These are phyloP conservation scores for Mariannaea elegans DNA, from an alignment of 2,329 filamentous ascomycete species.

Conservation along the genomic window DNA sequence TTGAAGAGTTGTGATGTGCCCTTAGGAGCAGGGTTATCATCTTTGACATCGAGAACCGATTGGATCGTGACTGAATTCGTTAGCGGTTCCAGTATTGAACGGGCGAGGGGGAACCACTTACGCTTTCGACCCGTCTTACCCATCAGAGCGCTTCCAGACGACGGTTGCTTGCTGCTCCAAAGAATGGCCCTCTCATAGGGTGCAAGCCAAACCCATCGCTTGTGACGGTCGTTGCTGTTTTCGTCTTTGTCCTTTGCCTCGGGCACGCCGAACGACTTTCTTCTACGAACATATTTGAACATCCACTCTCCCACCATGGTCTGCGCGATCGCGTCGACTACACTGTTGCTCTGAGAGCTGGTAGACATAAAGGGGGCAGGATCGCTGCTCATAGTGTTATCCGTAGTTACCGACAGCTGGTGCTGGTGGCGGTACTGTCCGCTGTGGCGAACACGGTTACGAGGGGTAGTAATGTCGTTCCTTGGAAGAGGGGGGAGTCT, in stretches of 20 bases:
- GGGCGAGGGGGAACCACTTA: slow-evolving; percentile 61
- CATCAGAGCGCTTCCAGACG: slow-evolving; percentile 84
- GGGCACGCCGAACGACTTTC: slow-evolving; percentile 88
- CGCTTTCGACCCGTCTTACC: slow-evolving; percentile 94
- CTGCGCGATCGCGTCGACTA: slow-evolving; percentile 96
- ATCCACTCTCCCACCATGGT: slow-evolving; percentile 99
- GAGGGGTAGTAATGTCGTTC: slow-evolving; percentile 75
- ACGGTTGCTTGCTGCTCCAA: slow-evolving; percentile 98
- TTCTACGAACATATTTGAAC: slow-evolving; percentile 87
- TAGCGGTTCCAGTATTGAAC: slow-evolving; percentile 38
- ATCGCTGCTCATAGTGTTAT: slow-evolving; percentile 56
- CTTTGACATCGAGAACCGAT: slow-evolving; percentile 96
- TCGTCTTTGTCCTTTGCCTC: slow-evolving; percentile 74
- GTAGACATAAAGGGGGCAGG: slow-evolving; percentile 58
- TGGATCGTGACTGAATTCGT: slow-evolving; percentile 81
- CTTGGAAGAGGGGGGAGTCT: slow-evolving; percentile 75
- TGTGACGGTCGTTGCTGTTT: slow-evolving; percentile 82
- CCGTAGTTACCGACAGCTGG: slow-evolving; percentile 69
- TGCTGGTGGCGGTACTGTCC: slow-evolving; percentile 60
- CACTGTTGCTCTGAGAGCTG: slow-evolving; percentile 74
- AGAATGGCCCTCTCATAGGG: slow-evolving; percentile 96
- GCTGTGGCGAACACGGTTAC: slow-evolving; percentile 52
- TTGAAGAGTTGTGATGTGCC: slow-evolving; percentile 76
- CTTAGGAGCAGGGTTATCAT: slow-evolving; percentile 86
- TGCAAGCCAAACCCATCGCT: slow-evolving; percentile 98